Evolutionary conservation across 2,329 filamentous ascomycete genomes (phyloP).

Genomic region (Colletotrichum noveboracense): DNA sequence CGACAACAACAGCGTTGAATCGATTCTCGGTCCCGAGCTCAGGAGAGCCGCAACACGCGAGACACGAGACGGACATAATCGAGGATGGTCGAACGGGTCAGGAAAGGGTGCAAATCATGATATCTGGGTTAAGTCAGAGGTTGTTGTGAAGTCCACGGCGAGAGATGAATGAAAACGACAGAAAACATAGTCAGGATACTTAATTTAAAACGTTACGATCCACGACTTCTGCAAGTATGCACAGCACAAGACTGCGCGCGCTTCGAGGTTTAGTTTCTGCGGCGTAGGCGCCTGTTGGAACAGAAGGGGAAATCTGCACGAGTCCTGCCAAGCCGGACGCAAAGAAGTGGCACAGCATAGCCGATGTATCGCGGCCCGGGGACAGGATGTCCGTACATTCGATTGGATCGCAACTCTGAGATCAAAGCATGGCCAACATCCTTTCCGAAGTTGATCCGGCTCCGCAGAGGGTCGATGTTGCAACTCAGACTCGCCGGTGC

Average conservation of each 20-base stretch:
- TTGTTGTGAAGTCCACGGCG: conserved; percentile 7
- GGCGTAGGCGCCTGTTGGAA: background rate
- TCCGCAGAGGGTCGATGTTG: background rate
- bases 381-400: background rate
- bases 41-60: background rate
- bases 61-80: background rate
- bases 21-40: conserved; percentile 2
- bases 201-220: background rate
- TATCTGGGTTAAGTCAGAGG: conserved; percentile 16
- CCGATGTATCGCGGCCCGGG: background rate
- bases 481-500: background rate
- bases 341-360: background rate
- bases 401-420: background rate
- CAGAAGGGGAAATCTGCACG: background rate
- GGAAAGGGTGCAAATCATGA: background rate
- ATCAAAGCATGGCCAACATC: background rate
- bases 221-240: background rate
- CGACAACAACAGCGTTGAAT: conserved; percentile 12
- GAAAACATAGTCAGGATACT: background rate
- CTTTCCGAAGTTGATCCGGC: background rate
- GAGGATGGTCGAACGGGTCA: background rate
- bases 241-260: background rate
- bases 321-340: background rate
- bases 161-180: background rate
- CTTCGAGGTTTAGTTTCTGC: background rate